Conservation (phyloP, 116 monocot species). For the Thalassia testudinum region DNA sequence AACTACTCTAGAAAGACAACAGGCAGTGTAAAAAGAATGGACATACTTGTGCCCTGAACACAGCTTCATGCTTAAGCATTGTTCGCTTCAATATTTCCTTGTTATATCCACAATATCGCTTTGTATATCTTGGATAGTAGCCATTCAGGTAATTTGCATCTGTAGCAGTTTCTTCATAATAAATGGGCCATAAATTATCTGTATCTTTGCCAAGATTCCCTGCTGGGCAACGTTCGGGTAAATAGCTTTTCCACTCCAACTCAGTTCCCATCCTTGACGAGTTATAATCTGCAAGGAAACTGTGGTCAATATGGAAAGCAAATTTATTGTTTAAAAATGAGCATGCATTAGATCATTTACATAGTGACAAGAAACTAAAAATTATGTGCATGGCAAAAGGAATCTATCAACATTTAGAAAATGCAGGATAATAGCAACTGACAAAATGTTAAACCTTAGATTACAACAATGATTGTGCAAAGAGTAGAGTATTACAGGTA, state of each 20-base stretch:
- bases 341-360: background rate
- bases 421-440: background rate
- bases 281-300: background rate
- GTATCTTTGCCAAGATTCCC: slow-evolving; percentile 29
- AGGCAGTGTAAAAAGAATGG: no score
- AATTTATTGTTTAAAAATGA: background rate
- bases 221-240: slow-evolving; percentile 29
- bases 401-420: background rate
- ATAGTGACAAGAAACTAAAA: no score
- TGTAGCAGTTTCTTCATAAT: slow-evolving; percentile 23
- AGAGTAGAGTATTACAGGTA: no score
- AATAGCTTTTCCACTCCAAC: slow-evolving; percentile 29
- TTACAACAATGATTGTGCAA: background rate
- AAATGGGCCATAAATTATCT: slow-evolving; percentile 25
- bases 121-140: slow-evolving; percentile 10
- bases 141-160: slow-evolving; percentile 16
- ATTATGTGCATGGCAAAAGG: no score
- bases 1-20: no score
- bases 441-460: background rate
- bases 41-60: no score
- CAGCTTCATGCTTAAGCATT: slow-evolving; percentile 72
- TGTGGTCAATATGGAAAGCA: background rate
- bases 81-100: slow-evolving; percentile 45
- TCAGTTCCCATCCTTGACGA: slow-evolving; percentile 45
- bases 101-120: slow-evolving; percentile 29